These are phyloP conservation scores for Clathrospora elynae DNA, from an alignment of 2,329 filamentous ascomycete species.

Conservation along the genomic window DNA sequence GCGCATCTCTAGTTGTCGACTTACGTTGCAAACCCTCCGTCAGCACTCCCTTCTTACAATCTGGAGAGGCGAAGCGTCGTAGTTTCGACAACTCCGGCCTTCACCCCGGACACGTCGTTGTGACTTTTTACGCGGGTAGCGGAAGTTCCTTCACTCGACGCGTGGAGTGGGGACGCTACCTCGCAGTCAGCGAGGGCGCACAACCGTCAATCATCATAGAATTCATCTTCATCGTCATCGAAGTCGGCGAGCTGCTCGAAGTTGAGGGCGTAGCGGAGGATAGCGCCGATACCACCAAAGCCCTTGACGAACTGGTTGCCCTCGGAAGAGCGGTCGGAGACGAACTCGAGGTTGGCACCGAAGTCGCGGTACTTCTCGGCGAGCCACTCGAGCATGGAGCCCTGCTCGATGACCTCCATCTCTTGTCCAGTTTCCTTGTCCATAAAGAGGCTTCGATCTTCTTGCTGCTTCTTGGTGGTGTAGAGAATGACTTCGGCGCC, in stretches of 20 bases:
- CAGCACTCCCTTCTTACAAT: conserved; percentile 47
- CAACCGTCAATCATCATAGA: conserved; percentile 93
- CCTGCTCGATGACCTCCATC: conserved; percentile 89
- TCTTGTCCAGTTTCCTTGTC: conserved; percentile 95
- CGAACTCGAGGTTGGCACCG: conserved; percentile 92
- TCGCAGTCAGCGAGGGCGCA: conserved; percentile 85
- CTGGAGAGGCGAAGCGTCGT: conserved; percentile 48
- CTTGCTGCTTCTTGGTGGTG: conserved; percentile 85
- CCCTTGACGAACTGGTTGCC: conserved; percentile 99
- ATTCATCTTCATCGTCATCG: conserved; percentile 78
- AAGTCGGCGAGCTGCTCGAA: conserved; percentile 97
- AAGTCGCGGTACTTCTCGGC: conserved; percentile 99
- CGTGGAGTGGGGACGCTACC: conserved; percentile 71
- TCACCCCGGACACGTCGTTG: conserved; percentile 40
- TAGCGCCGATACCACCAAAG: conserved; percentile 96
- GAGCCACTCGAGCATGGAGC: conserved; percentile 98
- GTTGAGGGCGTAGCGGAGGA: conserved; percentile 99
- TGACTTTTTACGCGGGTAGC: conserved; percentile 48
- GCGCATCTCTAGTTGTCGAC: conserved; percentile 11
- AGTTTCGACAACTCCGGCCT: conserved; percentile 37
- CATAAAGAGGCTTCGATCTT: conserved; percentile 81
- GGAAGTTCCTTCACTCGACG: conserved; percentile 61
- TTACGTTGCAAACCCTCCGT: conserved; percentile 46
- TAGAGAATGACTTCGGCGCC: conserved; percentile 78
- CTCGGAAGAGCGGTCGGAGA: conserved; percentile 95